A percentile compares a stretch with the other conserved stretches of the same genome.
These are phyloP conservation scores for Wickerhamiella siamensis DNA, from an alignment of 805 yeast genomes.

Conservation along the genomic window DNA sequence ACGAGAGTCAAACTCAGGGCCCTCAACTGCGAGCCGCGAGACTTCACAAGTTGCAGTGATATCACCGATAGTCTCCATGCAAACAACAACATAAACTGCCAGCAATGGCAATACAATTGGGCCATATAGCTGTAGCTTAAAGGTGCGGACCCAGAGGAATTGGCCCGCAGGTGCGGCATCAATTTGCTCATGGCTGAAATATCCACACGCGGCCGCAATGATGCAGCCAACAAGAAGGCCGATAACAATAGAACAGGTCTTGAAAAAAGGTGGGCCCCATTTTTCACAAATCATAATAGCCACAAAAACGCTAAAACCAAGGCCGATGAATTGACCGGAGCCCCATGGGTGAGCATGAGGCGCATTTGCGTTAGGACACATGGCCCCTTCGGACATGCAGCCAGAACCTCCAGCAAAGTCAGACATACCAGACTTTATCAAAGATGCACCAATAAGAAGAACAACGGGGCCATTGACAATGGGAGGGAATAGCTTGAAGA, in stretches of 20 bases:
- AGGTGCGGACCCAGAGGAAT: constrained; percentile 83
- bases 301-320: constrained; percentile 69
- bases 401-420: constrained; percentile 85
- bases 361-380: constrained; percentile 33
- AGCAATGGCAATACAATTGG: constrained; percentile 77
- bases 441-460: constrained; percentile 57
- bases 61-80: constrained; percentile 93
- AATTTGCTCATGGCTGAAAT: constrained; percentile 46
- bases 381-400: constrained; percentile 19
- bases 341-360: constrained; percentile 64
- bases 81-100: constrained; percentile 64
- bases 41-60: constrained; percentile 90
- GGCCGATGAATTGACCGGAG: constrained; percentile 73
- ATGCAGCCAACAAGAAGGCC: constrained; percentile 81
- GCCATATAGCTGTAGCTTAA: constrained; percentile 60
- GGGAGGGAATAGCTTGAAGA: constrained; percentile 72
- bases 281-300: constrained; percentile 64
- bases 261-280: constrained; percentile 90
- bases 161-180: constrained; percentile 67
- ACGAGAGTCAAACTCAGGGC: constrained; percentile 65
- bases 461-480: constrained; percentile 90
- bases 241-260: constrained; percentile 78
- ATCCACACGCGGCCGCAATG: constrained; percentile 82
- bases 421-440: constrained; percentile 57
- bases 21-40: constrained; percentile 71